Evolutionary conservation across 179 eudicot genomes (phyloP), one percentile per base, ranked within the genome.

Genomic region (Patellifolia procumbens): DNA sequence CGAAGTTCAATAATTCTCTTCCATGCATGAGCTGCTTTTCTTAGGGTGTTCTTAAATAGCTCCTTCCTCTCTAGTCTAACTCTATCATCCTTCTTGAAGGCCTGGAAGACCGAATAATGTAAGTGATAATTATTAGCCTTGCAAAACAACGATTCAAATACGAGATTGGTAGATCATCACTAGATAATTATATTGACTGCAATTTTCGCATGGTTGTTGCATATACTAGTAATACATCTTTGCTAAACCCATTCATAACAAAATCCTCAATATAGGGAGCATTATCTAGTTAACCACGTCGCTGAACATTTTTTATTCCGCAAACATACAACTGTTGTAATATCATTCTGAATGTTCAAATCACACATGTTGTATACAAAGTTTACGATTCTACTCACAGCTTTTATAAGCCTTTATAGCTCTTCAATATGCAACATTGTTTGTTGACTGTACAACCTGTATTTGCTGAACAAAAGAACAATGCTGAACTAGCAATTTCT

Each of bases 11-110:
- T 79, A 56, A 96, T 90, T 70, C 87, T 85, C 80, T 89, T 89
- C 97, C 96, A 96, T 10, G 93, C 98, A 83, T 86, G 82, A 74
- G 92, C 85, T 42, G 97, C 92, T 83, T 96, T 96, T 74, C 94
- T 86, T 19, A 96, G 86, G 45, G 99, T 93, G 72, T 90, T 88
- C 81, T 91, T 90, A 10, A 96, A 83, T 81, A 96, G 81, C 64
- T 87, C 98, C 80, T 88, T 91, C 70, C 99, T 93, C 62, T 81
- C 79, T 4, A 90, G 86, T 81, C 84, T 89, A 56, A 87, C 72
- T 61, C 98, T 88, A 43, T 83, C 75, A 75, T 93, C 98, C 86
- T 96, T 96, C n/a, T 82, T 82, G 63, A 96, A 96, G 52, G 61
- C 97, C 99, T 95, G 78, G 28, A 84, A 72, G 10, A 73, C 53